These are phyloP conservation scores for Colletotrichum tamarilloi DNA, from an alignment of 2,329 filamentous ascomycete genomes.

Conservation along the genomic window DNA sequence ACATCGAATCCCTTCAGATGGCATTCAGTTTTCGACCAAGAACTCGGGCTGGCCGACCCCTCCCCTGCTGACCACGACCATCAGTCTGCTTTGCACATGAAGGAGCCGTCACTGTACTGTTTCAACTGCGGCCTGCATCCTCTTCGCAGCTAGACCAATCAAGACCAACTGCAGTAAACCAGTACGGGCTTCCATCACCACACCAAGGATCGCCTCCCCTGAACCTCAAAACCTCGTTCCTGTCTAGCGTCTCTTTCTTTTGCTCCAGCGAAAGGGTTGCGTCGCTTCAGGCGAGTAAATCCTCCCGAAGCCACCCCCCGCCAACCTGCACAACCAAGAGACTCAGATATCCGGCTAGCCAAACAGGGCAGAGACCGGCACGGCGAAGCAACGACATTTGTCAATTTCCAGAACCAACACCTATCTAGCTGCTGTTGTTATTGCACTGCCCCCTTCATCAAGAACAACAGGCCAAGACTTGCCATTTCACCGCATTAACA, in stretches of 20 bases:
- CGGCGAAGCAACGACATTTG: neutral
- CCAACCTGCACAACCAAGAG: neutral
- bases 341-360: neutral
- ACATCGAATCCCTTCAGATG: neutral
- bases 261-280: neutral
- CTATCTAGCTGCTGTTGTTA: neutral
- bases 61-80: neutral
- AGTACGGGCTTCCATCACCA: neutral
- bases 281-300: constrained; percentile 2
- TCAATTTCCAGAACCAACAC: neutral
- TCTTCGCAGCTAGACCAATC: neutral
- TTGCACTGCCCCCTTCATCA: neutral
- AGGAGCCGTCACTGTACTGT: neutral
- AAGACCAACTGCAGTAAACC: neutral
- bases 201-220: constrained; percentile 9
- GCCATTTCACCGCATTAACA: neutral
- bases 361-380: neutral
- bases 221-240: neutral
- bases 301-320: constrained; percentile 3
- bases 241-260: neutral
- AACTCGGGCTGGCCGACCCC: neutral
- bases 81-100: neutral
- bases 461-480: neutral
- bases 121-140: neutral
- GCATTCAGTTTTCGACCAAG: neutral